Evolutionary conservation across 768 basidiomycete genomes (phyloP).

Genomic region (Trametes coccinea): DNA sequence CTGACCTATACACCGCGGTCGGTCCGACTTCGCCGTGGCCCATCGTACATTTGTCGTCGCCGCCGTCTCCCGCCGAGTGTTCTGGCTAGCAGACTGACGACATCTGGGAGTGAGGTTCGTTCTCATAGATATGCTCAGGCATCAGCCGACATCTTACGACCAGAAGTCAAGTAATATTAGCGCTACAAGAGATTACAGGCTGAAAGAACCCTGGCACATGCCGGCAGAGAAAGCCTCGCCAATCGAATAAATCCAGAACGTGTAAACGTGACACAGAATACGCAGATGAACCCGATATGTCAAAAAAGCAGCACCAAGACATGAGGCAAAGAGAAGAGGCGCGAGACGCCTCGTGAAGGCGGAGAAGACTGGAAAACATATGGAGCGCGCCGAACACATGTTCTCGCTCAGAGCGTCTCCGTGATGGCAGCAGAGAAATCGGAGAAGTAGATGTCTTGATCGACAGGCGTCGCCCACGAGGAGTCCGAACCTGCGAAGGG

Average conservation of each 20-base stretch:
- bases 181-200: no score
- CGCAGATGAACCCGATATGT: constrained; percentile 8
- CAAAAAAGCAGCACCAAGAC: neutral
- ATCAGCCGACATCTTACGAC: no score
- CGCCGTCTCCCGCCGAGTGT: no score
- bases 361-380: neutral
- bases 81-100: no score
- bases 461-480: constrained; percentile 59
- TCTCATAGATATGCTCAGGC: no score
- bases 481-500: constrained; percentile 41
- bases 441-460: constrained; percentile 64
- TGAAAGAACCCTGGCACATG: no score
- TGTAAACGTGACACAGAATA: neutral
- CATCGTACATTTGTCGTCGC: no score
- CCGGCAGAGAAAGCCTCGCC: no score
- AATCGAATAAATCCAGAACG: neutral
- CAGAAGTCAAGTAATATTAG: no score
- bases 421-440: constrained; percentile 69
- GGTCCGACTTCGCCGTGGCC: no score
- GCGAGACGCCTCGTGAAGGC: neutral
- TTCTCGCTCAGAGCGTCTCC: constrained; percentile 38
- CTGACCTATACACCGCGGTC: neutral
- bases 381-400: neutral
- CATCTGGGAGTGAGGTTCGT: no score
- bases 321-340: neutral